Evolutionary conservation across 176 grass and related monocot genomes (phyloP).

Genomic region (Saccharum officinarum): DNA sequence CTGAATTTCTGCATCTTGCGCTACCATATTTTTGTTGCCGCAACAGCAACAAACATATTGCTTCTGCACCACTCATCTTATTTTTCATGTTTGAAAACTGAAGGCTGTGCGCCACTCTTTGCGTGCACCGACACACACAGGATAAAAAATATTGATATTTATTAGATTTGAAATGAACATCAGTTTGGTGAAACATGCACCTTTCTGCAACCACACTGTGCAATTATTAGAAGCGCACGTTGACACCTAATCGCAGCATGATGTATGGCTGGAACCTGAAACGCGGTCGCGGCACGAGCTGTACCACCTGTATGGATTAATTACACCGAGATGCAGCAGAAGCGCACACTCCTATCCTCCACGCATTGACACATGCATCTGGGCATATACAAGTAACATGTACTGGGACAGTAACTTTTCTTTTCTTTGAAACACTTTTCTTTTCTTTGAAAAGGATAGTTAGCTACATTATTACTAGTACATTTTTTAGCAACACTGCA

Average conservation of each 20-base stretch:
- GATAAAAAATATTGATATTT: not conserved
- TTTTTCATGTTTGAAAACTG: too few relatives aligned
- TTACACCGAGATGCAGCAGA: not conserved
- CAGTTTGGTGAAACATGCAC: not conserved
- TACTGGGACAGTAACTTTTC: not conserved
- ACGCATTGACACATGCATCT: not conserved
- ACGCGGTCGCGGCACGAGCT: not conserved
- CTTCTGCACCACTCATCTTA: too few relatives aligned
- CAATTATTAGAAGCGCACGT: conserved; percentile 7
- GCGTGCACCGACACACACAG: conserved; percentile 12
- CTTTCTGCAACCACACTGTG: not conserved
- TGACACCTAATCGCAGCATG: not conserved
- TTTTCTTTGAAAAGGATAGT: not conserved
- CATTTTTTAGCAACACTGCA: not conserved
- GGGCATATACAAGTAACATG: too few relatives aligned
- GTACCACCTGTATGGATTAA: not conserved
- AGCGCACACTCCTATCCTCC: not conserved
- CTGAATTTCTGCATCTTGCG: not conserved
- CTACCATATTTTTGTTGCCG: not conserved
- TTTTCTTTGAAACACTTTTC: too few relatives aligned
- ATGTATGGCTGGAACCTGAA: not conserved
- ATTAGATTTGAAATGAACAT: not conserved
- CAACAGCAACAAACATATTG: not conserved
- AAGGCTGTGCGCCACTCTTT: not conserved
- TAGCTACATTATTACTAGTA: not conserved